A percentile compares a stretch with the other conserved stretches of the same genome.
Conservation (phyloP, 2,329 filamentous ascomycete genomes). For the Rutstroemia sp. region DNA sequence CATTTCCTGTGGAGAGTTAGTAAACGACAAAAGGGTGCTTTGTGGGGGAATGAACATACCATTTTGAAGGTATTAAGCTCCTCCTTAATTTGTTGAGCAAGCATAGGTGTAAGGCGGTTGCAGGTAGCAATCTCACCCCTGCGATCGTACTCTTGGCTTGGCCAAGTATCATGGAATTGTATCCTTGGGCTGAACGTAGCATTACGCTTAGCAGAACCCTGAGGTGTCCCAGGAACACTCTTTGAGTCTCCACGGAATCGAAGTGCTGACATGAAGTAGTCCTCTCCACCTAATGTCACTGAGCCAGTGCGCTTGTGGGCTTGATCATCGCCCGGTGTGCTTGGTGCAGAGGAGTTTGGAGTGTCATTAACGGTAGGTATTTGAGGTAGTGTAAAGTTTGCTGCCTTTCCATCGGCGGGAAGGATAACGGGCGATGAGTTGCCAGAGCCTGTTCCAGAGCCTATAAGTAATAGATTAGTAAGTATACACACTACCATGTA, state of each 20-base stretch:
- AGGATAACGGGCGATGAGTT: constrained; percentile 62
- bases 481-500: neutral
- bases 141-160: constrained; percentile 89
- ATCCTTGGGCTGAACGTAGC: constrained; percentile 85
- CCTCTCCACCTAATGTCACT: constrained; percentile 66
- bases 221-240: constrained; percentile 73
- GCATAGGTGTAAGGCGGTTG: constrained; percentile 92
- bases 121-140: constrained; percentile 95
- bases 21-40: constrained; percentile 10
- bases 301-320: constrained; percentile 60
- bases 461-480: constrained; percentile 28
- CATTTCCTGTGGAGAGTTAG: constrained; percentile 75
- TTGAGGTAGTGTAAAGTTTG: constrained; percentile 50
- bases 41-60: constrained; percentile 47
- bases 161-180: constrained; percentile 95
- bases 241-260: constrained; percentile 69
- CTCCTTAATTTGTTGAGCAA: constrained; percentile 98
- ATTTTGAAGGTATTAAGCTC: constrained; percentile 99
- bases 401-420: constrained; percentile 46
- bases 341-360: constrained; percentile 77
- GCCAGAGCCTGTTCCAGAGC: constrained; percentile 43
- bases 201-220: constrained; percentile 51
- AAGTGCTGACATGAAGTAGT: constrained; percentile 79
- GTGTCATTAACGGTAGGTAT: constrained; percentile 64
- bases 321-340: constrained; percentile 74